Conservation (phyloP, 306 rosid genomes). For the Malus fusca region DNA sequence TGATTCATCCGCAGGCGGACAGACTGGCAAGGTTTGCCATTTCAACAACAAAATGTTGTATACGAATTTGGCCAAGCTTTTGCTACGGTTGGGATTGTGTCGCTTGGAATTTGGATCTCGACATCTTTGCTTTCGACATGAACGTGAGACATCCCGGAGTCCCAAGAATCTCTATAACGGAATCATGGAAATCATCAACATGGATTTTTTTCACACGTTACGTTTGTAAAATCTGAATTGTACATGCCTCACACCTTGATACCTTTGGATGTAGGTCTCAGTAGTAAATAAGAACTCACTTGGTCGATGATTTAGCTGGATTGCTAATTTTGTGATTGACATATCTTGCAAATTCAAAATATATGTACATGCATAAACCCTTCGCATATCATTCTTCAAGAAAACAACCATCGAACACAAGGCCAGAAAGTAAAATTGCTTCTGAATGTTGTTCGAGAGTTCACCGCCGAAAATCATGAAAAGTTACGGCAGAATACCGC, state of each 20-base stretch:
- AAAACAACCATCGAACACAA: no score
- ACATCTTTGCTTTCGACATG: constrained; percentile 47
- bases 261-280: constrained; percentile 27
- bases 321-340: neutral
- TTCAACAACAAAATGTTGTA: constrained; percentile 38
- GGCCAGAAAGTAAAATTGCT: no score
- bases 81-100: constrained; percentile 65
- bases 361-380: neutral
- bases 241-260: constrained; percentile 37
- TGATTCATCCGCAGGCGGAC: constrained; percentile 40
- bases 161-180: constrained; percentile 34
- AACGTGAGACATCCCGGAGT: constrained; percentile 22
- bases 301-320: neutral
- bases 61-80: constrained; percentile 67
- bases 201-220: constrained; percentile 23
- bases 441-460: no score
- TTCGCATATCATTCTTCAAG: no score
- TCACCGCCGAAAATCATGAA: no score
- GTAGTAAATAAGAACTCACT: neutral
- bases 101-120: constrained; percentile 69
- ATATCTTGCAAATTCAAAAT: neutral
- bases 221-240: constrained; percentile 30
- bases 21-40: constrained; percentile 53
- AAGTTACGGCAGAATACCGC: no score
- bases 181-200: constrained; percentile 12